Evolutionary conservation across 192 early-diverging fungal species (phyloP), one percentile per base, ranked within the genome.

Genomic region (Mycoemilia scoparia): DNA sequence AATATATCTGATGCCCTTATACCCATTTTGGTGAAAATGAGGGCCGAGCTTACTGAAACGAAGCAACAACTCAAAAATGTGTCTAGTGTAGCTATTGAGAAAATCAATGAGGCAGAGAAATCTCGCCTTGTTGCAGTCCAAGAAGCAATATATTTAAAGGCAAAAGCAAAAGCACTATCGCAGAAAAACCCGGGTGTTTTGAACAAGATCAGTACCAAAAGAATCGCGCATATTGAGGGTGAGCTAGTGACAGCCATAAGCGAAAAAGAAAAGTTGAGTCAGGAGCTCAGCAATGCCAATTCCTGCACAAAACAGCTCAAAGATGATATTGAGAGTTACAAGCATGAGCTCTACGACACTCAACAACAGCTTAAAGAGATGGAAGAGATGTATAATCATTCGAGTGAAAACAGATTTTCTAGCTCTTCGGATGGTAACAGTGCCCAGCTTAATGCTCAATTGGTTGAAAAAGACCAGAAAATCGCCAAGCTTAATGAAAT

Each of bases 101-200:
- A 58, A 1, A 54, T 66, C 7, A 37, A 43, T 2, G 64, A 57
- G 36, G 64, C 64, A 13, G 64, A 66, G 51, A 53, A 58, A 20
- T 47, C 49, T 12, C 57, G 64, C 30, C 48, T 50, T 19, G 51
- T 52, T 1, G 64, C 64, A 10, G 29, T 66, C 41, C 64, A 66
- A 27, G 64, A 66, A 54, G 64, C 64, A 5, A 49, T 66, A n/a
- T 60, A 57, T 29, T 45, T 66, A 29, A 60, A 60, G 33, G 50
- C 57, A 39, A 60, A 60, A 36, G 51, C 52, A 7, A 52, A 54
- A 4, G 64, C 64, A 4, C 39, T 66, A 31, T 41, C 46, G 0
- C 34, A 45, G 0, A 50, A 27, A n/a, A 53, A 34, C 22, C 35
- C 47, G 6, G 54, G 47, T 16, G 26, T 66, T 16, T 32, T 60